phyloP scores from a whole-genome alignment of 139 green algal species.

The Chlorella ohadii region DNA sequence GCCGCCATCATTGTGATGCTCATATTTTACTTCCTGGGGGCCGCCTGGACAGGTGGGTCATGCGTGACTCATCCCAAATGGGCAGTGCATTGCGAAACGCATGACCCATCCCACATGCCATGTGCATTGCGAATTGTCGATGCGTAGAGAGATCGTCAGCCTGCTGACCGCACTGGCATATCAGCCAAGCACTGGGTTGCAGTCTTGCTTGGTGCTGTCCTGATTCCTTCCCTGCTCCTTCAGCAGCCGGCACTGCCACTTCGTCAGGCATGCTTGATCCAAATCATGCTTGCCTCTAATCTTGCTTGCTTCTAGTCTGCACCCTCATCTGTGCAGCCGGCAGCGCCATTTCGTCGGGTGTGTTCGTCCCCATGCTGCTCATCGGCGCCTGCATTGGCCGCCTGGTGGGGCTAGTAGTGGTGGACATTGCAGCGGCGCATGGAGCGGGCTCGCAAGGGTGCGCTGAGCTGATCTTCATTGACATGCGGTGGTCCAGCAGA shows the following conservation, averaged over 20 bases:
- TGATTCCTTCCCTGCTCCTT: neutral
- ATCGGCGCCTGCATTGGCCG: constrained; percentile 79
- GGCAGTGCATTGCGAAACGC: no score
- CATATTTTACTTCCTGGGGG: constrained; percentile 71
- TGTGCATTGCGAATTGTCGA: no score
- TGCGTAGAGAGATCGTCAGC: no score
- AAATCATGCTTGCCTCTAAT: no score
- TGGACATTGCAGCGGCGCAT: constrained; percentile 47
- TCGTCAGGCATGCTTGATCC: neutral
- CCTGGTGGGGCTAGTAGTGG: constrained; percentile 49
- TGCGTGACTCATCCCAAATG: no score
- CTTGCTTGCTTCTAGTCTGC: no score
- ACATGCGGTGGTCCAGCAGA: no score
- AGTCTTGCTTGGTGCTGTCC: no score
- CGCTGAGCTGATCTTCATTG: neutral
- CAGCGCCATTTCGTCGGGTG: constrained; percentile 72
- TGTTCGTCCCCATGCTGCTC: constrained; percentile 95
- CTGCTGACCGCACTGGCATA: no score
- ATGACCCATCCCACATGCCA: no score
- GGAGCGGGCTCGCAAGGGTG: constrained; percentile 51
- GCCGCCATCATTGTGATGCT: constrained; percentile 72
- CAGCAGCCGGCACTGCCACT: neutral
- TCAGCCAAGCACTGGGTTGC: no score
- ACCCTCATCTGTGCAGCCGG: no score
- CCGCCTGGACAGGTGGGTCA: constrained; percentile 46